These are phyloP conservation scores for Aleurites moluccanus DNA, from an alignment of 441 rosid genomes.

Conservation along the genomic window DNA sequence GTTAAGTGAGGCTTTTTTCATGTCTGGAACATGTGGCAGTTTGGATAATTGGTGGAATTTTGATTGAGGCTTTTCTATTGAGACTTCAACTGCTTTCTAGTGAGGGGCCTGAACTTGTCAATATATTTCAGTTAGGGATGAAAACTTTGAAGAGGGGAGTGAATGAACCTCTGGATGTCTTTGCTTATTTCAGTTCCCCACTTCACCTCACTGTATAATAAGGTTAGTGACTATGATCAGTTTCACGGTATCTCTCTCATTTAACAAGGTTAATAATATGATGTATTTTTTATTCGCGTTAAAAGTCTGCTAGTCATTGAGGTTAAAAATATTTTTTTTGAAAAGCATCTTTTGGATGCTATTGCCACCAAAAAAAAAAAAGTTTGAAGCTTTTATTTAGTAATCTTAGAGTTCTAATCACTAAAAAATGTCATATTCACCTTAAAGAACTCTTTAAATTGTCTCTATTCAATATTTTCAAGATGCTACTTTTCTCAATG, in stretches of 20 bases:
- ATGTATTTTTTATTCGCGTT: neutral
- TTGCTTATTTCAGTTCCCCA: constrained; percentile 14
- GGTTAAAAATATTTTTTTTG: neutral
- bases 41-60: constrained; percentile 16
- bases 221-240: constrained; percentile 17
- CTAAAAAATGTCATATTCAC: neutral
- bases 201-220: constrained; percentile 18
- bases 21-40: constrained; percentile 17
- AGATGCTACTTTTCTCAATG: neutral
- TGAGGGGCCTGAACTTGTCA: constrained; percentile 16
- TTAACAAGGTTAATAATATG: neutral
- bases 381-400: neutral
- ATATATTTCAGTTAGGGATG: constrained; percentile 17
- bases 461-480: neutral
- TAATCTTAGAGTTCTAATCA: neutral
- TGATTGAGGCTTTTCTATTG: constrained; percentile 23
- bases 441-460: neutral
- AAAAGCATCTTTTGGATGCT: neutral
- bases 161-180: constrained; percentile 17
- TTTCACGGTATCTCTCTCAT: neutral
- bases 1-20: constrained; percentile 14
- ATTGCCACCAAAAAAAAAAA: neutral
- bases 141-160: neutral
- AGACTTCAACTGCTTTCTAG: constrained; percentile 22
- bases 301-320: neutral